Percentiles rank a stretch among this genome's conserved stretches.
phyloP scores from a whole-genome alignment of 768 basidiomycete genomes.

The Pulveroboletus sp. region DNA sequence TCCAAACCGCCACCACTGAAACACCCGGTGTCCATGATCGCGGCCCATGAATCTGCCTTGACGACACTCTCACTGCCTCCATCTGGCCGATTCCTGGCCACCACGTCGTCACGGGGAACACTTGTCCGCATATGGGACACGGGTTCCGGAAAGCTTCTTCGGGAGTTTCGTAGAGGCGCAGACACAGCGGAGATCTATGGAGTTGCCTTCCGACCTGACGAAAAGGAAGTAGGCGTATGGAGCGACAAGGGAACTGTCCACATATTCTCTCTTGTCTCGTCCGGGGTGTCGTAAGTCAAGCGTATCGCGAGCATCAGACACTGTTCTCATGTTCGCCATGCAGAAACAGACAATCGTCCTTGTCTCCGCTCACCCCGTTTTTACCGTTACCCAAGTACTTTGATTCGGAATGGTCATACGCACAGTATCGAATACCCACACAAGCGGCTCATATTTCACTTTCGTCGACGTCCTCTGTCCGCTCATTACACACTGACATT shows the following conservation, averaged over 20 bases:
- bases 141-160: constrained; percentile 61
- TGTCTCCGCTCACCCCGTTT: constrained; percentile 76
- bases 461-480: constrained; percentile 55
- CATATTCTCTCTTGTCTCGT: constrained; percentile 69
- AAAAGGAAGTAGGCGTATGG: constrained; percentile 84
- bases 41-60: constrained; percentile 76
- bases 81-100: constrained; percentile 77
- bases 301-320: background rate
- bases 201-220: constrained; percentile 82
- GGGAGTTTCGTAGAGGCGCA: constrained; percentile 79
- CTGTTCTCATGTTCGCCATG: constrained; percentile 1
- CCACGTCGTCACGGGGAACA: constrained; percentile 79
- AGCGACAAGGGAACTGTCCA: constrained; percentile 96
- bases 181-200: constrained; percentile 92
- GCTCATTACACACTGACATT: constrained; percentile 53
- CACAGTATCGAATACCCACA: constrained; percentile 83
- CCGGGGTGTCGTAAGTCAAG: constrained; percentile 58
- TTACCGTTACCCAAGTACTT: constrained; percentile 87
- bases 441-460: constrained; percentile 80
- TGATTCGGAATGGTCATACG: constrained; percentile 95
- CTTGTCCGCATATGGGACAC: constrained; percentile 87
- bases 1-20: constrained; percentile 57
- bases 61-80: constrained; percentile 73
- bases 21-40: constrained; percentile 74
- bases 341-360: constrained; percentile 81